phyloP scores from a whole-genome alignment of 2,329 filamentous ascomycete genomes.

The Phialocephala subalpina region DNA sequence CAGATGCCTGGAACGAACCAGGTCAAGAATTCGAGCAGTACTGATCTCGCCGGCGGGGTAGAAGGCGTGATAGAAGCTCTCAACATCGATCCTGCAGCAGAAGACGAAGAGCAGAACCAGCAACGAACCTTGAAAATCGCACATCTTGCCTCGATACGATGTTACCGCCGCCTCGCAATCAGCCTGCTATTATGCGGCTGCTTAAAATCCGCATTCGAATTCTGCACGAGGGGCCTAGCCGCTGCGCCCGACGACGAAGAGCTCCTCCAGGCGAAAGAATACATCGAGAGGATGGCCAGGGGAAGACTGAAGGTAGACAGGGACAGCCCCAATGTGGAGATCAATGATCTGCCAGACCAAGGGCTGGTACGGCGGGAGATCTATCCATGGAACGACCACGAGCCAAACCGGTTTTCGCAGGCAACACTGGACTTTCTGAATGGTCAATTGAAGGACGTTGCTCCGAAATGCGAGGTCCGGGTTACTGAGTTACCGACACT shows the following conservation, averaged over 20 bases:
- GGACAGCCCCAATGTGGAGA: constrained; percentile 52
- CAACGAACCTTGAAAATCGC: constrained; percentile 51
- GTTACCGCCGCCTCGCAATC: constrained; percentile 65
- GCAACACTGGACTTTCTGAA: constrained; percentile 79
- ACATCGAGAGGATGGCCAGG: constrained; percentile 61
- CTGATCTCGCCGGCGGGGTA: constrained; percentile 29
- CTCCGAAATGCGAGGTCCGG: constrained; percentile 83
- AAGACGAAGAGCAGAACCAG: constrained; percentile 20
- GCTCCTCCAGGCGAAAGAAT: constrained; percentile 60
- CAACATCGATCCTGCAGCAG: constrained; percentile 44
- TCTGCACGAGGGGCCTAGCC: constrained; percentile 68
- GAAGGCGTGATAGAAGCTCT: constrained; percentile 27
- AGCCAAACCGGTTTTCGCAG: constrained; percentile 74
- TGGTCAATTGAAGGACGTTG: constrained; percentile 69
- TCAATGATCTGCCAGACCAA: constrained; percentile 70
- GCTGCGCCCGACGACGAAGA: constrained; percentile 62
- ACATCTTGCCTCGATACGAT: constrained; percentile 59
- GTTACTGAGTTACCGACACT: constrained; percentile 80
- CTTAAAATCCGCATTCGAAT: constrained; percentile 71
- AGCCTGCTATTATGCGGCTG: constrained; percentile 71
- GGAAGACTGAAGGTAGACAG: constrained; percentile 52
- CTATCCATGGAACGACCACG: constrained; percentile 74
- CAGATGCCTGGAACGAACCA: constrained; percentile 23
- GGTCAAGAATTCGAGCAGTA: constrained; percentile 7
- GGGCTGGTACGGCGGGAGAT: constrained; percentile 74